A percentile compares a stretch with the other conserved stretches of the same genome.
phyloP scores from a whole-genome alignment of 768 basidiomycete species.

The Lentinula lateritia region DNA sequence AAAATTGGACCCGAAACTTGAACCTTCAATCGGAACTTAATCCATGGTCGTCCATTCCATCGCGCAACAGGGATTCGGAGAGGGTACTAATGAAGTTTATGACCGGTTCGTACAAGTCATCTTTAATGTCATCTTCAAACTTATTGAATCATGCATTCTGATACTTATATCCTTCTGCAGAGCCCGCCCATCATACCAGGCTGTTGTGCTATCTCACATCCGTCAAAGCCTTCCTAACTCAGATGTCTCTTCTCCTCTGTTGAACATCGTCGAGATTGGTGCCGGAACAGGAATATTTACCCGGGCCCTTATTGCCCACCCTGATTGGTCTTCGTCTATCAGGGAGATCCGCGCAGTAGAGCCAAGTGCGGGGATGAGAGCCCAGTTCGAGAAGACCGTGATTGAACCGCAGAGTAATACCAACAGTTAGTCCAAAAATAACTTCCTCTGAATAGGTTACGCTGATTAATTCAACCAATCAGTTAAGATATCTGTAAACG shows the following conservation, averaged over 20 bases:
- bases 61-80: slow-evolving; percentile 39
- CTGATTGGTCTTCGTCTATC: slow-evolving; percentile 46
- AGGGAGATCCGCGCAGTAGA: slow-evolving; percentile 65
- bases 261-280: slow-evolving; percentile 74
- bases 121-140: neutral
- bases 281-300: slow-evolving; percentile 89
- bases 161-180: slow-evolving; percentile 26
- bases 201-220: slow-evolving; percentile 55
- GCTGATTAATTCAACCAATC: neutral
- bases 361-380: slow-evolving; percentile 85
- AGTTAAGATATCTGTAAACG: slow-evolving; percentile 32
- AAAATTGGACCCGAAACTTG: too few relatives aligned
- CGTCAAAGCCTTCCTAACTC: slow-evolving; percentile 33
- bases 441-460: neutral
- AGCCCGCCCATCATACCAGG: slow-evolving; percentile 79
- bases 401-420: slow-evolving; percentile 33
- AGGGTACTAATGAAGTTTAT: slow-evolving; percentile 81
- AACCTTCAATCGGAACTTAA: neutral
- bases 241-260: slow-evolving; percentile 15
- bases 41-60: slow-evolving; percentile 1
- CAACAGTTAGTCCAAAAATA: neutral
- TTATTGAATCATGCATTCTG: too few relatives aligned
- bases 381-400: slow-evolving; percentile 54
- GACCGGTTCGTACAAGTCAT: slow-evolving; percentile 42
- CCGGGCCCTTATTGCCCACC: slow-evolving; percentile 66